Percentiles rank a stretch among this genome's conserved stretches.
Evolutionary conservation across 2,329 filamentous ascomycete genomes (phyloP).

Genomic region (Arthrobotrys pseudoclavata): DNA sequence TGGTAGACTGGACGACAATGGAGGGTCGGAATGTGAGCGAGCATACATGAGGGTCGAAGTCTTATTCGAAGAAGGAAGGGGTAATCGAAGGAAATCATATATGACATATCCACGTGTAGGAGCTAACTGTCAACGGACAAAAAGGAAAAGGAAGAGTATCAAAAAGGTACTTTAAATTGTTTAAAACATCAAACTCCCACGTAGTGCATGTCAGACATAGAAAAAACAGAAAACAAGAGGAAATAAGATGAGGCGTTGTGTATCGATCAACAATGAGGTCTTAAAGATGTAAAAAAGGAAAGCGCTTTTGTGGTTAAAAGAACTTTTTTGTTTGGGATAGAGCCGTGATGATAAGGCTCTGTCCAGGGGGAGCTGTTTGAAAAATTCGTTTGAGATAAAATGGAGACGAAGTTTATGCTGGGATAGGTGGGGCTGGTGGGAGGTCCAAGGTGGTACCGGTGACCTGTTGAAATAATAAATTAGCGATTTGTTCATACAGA

Average conservation of each 20-base stretch:
- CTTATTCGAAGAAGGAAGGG: not conserved
- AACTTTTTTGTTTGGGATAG: conserved; percentile 33
- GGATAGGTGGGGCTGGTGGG: conserved; percentile 48
- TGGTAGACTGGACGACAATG: not conserved
- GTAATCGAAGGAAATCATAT: conserved; percentile 16
- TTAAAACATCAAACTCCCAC: conserved; percentile 46
- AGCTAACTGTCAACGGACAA: not conserved
- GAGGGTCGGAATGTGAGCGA: not conserved
- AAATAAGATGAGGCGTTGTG: conserved; percentile 7
- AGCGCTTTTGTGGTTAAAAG: conserved; percentile 29
- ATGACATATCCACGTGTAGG: conserved; percentile 8
- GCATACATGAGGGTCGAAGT: conserved; percentile 7
- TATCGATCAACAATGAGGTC: conserved; percentile 52
- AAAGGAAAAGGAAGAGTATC: not conserved
- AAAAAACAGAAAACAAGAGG: not conserved
- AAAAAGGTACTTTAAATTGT: conserved; percentile 1
- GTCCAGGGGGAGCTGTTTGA: not conserved
- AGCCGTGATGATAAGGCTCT: not conserved
- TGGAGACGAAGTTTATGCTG: conserved; percentile 29
- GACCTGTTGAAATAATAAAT: conserved; percentile 23
- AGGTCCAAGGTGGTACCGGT: conserved; percentile 56
- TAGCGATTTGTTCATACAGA: not conserved
- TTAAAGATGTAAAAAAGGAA: conserved; percentile 23
- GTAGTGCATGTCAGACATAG: conserved; percentile 38
- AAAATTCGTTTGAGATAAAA: not conserved